Base-by-base conservation (phyloP, 768 basidiomycete genomes). In the Lactarius deliciosus region DNA sequence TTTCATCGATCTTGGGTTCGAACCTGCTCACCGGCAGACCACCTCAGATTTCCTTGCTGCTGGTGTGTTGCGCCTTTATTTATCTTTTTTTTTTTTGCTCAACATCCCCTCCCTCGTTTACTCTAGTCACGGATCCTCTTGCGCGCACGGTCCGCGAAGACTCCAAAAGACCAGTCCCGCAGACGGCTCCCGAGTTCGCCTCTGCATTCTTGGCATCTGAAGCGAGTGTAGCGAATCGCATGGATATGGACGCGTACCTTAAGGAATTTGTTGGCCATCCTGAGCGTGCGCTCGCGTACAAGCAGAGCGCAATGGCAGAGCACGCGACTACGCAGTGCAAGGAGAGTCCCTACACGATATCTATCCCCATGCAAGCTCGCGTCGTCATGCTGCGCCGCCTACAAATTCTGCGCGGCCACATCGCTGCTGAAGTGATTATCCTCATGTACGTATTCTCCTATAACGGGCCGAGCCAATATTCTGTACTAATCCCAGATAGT, bases 21-120 rank as follows among this genome's bases (percentile, higher is more conserved):
- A 84, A 43, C 68, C 90, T n/a, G 85, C 91, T 28, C 89, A 90
- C 63, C 87, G 92, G 50, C 93, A 95, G 76, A 92, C 86, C 70
- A 91, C 90, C 15, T 86, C 92, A 10, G 93, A 95, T 74, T 95
- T 91, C 75, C 82, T 87, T 38, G 82, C 85, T 45, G 74, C 78
- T 7, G 74, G 79, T 78, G 53, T 11, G 76, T 60, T 57, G 13
- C 6, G 50, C 22, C 11, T 50, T 30, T 47, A 1, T 20, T 3
- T 13, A 38, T 25, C n/a, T 10, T 47, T 2, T 15, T 40, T 16
- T 3, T 50, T 3, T 5, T 28, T 3, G 32, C 11, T 32, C 32
- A 60, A 25, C 47, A 6, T 50, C 4, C 11, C 22, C n/a, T 47
- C 22, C 22, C 43, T 18, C 7, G 86, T 16, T 43, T 50, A 22